Percentiles rank a stretch among this genome's conserved stretches.
Evolutionary conservation across 78 protist genomes (phyloP).

Genomic region (Mantamonas sphyraenae): DNA sequence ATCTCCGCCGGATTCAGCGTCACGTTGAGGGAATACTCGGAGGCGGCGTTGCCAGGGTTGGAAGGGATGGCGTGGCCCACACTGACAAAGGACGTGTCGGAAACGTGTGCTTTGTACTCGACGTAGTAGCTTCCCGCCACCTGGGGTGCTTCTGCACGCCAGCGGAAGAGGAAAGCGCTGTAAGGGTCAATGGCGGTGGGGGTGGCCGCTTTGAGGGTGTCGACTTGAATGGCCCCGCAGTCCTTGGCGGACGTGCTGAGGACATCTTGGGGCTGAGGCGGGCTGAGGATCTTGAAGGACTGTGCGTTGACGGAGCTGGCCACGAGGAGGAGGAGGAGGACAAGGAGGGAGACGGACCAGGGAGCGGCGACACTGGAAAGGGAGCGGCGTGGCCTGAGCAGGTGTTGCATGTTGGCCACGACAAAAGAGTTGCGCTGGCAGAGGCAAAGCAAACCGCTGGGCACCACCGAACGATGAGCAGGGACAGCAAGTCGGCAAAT

Average conservation of each 20-base stretch:
- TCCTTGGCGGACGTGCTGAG: not conserved
- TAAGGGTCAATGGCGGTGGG: not conserved
- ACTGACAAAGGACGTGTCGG: not conserved
- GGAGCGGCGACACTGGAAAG: no score
- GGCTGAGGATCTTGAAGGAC: no score
- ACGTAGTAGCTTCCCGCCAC: not conserved
- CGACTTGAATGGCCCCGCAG: not conserved
- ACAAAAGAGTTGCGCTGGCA: no score
- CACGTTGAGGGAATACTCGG: not conserved
- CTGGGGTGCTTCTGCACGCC: not conserved
- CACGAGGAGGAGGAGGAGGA: no score
- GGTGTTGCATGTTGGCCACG: no score
- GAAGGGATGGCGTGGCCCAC: not conserved
- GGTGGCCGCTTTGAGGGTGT: not conserved
- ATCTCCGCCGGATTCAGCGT: not conserved
- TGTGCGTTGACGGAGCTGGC: no score
- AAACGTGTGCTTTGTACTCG: not conserved
- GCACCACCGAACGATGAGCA: no score
- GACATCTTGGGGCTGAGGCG: no score
- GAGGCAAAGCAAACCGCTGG: no score
- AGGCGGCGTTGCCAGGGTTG: not conserved
- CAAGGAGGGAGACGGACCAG: no score
- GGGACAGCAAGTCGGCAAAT: no score
- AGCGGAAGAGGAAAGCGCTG: not conserved
- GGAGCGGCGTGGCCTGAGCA: no score